phyloP scores from a whole-genome alignment of 2,329 filamentous ascomycete genomes.

The Claviceps sp. region DNA sequence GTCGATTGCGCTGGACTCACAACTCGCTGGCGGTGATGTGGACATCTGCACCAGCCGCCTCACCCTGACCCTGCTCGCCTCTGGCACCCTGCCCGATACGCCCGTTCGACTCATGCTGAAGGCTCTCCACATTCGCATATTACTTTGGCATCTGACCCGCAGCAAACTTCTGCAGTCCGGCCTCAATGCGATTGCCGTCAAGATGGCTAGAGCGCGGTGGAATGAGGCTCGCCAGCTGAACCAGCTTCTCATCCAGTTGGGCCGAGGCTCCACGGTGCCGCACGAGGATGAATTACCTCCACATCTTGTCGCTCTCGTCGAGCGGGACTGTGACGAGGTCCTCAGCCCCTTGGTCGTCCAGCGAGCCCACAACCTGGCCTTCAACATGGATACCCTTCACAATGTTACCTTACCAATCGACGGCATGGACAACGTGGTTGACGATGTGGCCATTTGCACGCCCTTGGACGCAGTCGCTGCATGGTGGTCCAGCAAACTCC shows the following conservation, averaged over 20 bases:
- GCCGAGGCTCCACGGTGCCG: constrained; percentile 27
- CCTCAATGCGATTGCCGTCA: constrained; percentile 57
- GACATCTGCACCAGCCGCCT: constrained; percentile 82
- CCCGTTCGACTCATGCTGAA: constrained; percentile 80
- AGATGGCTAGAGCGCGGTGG: constrained; percentile 67
- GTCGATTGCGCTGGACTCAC: constrained; percentile 85
- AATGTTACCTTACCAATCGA: constrained; percentile 50
- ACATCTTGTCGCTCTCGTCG: constrained; percentile 61
- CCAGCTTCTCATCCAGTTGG: constrained; percentile 28
- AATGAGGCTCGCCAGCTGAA: constrained; percentile 60
- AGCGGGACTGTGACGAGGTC: constrained; percentile 71
- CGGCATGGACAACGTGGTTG: constrained; percentile 70
- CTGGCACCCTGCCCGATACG: constrained; percentile 72
- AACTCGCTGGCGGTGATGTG: constrained; percentile 78
- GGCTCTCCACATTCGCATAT: constrained; percentile 77
- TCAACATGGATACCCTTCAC: constrained; percentile 64
- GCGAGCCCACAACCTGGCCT: constrained; percentile 78
- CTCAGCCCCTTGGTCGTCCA: constrained; percentile 67
- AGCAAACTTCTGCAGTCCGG: constrained; percentile 49
- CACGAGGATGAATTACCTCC: constrained; percentile 53
- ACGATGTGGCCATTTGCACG: constrained; percentile 72
- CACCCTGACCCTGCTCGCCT: constrained; percentile 74
- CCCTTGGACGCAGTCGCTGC: constrained; percentile 82
- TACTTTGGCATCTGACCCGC: constrained; percentile 66
- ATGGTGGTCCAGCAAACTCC: constrained; percentile 69